Conservation (phyloP, 2,329 filamentous ascomycete genomes). For the Alternaria dauci region DNA sequence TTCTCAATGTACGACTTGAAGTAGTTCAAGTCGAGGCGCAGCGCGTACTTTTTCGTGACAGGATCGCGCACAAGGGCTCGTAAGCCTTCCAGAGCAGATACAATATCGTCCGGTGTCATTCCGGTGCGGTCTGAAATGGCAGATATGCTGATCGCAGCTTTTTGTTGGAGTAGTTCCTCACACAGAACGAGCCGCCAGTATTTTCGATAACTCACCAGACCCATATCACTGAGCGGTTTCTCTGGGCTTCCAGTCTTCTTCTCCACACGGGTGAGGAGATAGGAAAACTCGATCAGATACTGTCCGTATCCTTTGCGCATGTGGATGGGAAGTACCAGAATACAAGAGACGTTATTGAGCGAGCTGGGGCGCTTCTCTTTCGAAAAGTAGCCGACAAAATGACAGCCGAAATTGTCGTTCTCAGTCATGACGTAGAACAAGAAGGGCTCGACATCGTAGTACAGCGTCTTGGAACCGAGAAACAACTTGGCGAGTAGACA, state of each 20-base stretch:
- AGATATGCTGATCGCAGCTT: conserved; percentile 63
- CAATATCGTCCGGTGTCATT: conserved; percentile 95
- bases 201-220: conserved; percentile 93
- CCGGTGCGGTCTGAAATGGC: conserved; percentile 88
- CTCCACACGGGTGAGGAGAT: conserved; percentile 91
- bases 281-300: conserved; percentile 97
- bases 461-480: conserved; percentile 96
- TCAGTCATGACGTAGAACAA: conserved; percentile 97
- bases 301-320: conserved; percentile 97
- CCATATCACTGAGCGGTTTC: conserved; percentile 98
- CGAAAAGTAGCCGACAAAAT: conserved; percentile 99
- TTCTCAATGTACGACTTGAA: conserved; percentile 88
- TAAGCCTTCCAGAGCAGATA: conserved; percentile 89
- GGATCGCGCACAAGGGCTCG: conserved; percentile 90
- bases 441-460: conserved; percentile 98
- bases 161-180: conserved; percentile 76
- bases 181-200: conserved; percentile 95
- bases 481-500: conserved; percentile 96
- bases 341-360: conserved; percentile 97
- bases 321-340: conserved; percentile 93
- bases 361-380: conserved; percentile 97
- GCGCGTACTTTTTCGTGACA: conserved; percentile 84
- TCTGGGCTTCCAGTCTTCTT: conserved; percentile 94
- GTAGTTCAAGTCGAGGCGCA: conserved; percentile 84
- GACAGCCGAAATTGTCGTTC: conserved; percentile 88